These are phyloP conservation scores for Jamesozyma lodderae DNA, from an alignment of 805 yeast genomes.

Conservation along the genomic window DNA sequence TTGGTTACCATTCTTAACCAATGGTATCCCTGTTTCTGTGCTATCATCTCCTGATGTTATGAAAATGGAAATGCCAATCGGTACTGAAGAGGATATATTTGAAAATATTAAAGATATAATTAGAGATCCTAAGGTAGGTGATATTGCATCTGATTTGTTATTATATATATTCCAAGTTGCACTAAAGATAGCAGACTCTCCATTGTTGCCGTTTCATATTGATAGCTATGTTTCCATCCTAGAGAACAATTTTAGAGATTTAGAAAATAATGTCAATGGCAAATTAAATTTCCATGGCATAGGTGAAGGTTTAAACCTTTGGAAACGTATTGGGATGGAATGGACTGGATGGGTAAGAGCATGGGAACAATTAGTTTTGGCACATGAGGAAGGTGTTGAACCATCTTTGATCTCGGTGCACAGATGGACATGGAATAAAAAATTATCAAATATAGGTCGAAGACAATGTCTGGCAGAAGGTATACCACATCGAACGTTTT, in stretches of 20 bases:
- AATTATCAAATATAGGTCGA: slow-evolving; percentile 47
- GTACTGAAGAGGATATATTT: slow-evolving; percentile 60
- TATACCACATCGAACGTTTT: slow-evolving; percentile 50
- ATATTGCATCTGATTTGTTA: slow-evolving; percentile 46
- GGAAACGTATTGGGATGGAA: slow-evolving; percentile 39
- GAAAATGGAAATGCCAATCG: slow-evolving; percentile 43
- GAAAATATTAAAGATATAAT: slow-evolving; percentile 38
- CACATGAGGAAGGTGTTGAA: slow-evolving; percentile 51
- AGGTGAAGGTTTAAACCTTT: slow-evolving; percentile 25
- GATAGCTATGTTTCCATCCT: slow-evolving; percentile 38
- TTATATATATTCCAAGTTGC: slow-evolving; percentile 45
- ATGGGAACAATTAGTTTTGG: slow-evolving; percentile 50
- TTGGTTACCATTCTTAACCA: slow-evolving; percentile 54
- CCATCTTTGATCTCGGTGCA: slow-evolving; percentile 63
- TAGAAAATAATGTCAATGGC: slow-evolving; percentile 26
- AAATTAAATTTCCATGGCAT: slow-evolving; percentile 26
- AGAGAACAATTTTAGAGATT: slow-evolving; percentile 37
- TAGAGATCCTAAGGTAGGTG: slow-evolving; percentile 41
- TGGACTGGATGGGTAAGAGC: slow-evolving; percentile 48
- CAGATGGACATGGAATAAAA: slow-evolving; percentile 77
- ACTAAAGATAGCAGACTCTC: slow-evolving; percentile 61
- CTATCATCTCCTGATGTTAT: slow-evolving; percentile 16
- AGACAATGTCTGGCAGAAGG: slow-evolving; percentile 40
- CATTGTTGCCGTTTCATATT: slow-evolving; percentile 64
- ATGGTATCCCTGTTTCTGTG: slow-evolving; percentile 42